Percentiles rank a stretch among this genome's conserved stretches.
Conservation (phyloP, 148 eudicot genomes). For the Heliamphora exappendiculata region DNA sequence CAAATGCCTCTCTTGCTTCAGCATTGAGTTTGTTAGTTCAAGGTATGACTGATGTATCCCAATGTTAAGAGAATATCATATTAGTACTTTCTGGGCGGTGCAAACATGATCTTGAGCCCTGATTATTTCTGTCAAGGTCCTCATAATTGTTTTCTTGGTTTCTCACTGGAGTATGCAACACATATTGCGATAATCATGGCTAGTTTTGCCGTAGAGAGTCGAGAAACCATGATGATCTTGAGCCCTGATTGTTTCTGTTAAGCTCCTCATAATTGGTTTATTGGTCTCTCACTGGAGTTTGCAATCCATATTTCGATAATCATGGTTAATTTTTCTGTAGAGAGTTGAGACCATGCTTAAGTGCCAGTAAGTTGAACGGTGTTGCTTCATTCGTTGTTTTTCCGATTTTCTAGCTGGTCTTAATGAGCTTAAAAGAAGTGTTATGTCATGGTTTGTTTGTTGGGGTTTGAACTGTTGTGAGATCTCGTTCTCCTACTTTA, state of each 20-base stretch:
- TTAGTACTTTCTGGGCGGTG: neutral
- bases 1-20: conserved; percentile 49
- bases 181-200: neutral
- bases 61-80: neutral
- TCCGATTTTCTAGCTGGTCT: no score
- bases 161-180: neutral
- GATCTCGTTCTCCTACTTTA: neutral
- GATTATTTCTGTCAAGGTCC: neutral
- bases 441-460: neutral
- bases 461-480: neutral
- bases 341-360: neutral
- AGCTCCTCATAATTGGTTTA: conserved; percentile 1
- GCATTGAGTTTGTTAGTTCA: conserved; percentile 59
- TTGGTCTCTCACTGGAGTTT: neutral
- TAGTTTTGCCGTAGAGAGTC: neutral
- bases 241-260: neutral
- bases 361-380: neutral
- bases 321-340: neutral
- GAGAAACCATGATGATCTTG: neutral
- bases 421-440: neutral
- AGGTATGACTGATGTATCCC: conserved; percentile 30
- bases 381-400: neutral
- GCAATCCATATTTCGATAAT: neutral
- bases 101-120: neutral
- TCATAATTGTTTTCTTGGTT: neutral